Evolutionary conservation across 2,329 filamentous ascomycete genomes (phyloP).

Genomic region (Macrophomina tecta): DNA sequence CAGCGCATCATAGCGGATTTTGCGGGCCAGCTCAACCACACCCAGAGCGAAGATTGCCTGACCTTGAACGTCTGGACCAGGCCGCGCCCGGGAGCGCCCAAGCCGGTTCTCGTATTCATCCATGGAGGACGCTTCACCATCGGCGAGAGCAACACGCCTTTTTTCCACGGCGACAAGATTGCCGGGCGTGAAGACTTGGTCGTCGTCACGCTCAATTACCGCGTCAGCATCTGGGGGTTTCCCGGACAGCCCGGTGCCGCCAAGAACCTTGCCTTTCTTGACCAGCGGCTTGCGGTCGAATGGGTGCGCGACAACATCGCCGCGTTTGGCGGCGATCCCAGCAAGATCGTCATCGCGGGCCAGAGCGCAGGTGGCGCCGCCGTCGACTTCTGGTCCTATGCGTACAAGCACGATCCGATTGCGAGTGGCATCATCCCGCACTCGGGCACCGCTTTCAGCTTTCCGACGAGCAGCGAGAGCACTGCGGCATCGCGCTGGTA

Average conservation of each 20-base stretch:
- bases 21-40: conserved; percentile 6
- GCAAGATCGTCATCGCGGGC: conserved; percentile 48
- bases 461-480: conserved; percentile 37
- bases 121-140: conserved; percentile 28
- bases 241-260: conserved; percentile 8
- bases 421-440: conserved; percentile 54
- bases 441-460: conserved; percentile 53
- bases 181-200: conserved; percentile 29
- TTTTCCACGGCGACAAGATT: conserved; percentile 24
- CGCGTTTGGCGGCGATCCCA: conserved; percentile 53
- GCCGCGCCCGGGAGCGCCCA: conserved; percentile 33
- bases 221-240: conserved; percentile 49
- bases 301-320: conserved; percentile 50
- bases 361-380: conserved; percentile 31
- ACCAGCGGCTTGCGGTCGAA: conserved; percentile 46
- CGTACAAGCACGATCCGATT: conserved; percentile 56
- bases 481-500: conserved; percentile 38
- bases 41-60: conserved; percentile 40
- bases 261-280: conserved; percentile 45
- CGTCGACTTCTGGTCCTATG: conserved; percentile 56
- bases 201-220: conserved; percentile 35
- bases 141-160: conserved; percentile 18
- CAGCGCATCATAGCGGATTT: conserved; percentile 6
- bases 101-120: conserved; percentile 36
- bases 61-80: conserved; percentile 43